These are phyloP conservation scores for Starmerella asiatica DNA, from an alignment of 805 yeast genomes.

Conservation along the genomic window DNA sequence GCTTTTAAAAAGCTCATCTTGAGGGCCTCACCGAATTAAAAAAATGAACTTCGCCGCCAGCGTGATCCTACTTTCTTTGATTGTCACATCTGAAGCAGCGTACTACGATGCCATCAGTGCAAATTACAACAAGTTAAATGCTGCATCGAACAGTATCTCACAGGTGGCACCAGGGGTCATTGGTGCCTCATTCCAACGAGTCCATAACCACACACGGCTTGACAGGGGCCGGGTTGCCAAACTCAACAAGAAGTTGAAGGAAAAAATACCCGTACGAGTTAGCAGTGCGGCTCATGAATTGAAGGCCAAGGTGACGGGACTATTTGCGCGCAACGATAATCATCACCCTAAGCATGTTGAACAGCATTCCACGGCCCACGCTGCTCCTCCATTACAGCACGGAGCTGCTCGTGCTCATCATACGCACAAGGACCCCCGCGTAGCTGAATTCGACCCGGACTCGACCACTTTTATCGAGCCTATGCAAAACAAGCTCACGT, in stretches of 20 bases:
- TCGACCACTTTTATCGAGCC: not conserved
- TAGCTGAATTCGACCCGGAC: not conserved
- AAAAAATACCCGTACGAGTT: not conserved
- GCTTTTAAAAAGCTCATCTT: too few species aligned
- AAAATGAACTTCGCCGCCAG: not conserved
- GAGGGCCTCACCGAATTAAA: too few species aligned
- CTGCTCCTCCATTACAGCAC: too few species aligned
- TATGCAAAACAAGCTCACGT: constrained; percentile 24
- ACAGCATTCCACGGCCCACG: not conserved
- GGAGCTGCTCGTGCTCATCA: not conserved
- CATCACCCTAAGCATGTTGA: not conserved
- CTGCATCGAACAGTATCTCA: too few species aligned
- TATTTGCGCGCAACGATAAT: constrained; percentile 1
- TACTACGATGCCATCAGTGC: too few species aligned
- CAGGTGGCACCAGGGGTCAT: constrained; percentile 12
- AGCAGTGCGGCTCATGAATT: constrained; percentile 1
- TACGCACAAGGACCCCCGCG: not conserved
- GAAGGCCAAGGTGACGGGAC: not conserved
- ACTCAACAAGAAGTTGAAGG: constrained; percentile 5
- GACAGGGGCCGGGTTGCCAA: constrained; percentile 1
- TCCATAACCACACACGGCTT: constrained; percentile 2
- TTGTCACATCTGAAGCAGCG: not conserved
- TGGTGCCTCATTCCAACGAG: constrained; percentile 9
- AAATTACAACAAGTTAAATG: too few species aligned
- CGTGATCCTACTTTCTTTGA: not conserved